Conservation (phyloP, 495 filamentous ascomycete species). For the Penicillium argentinense region DNA sequence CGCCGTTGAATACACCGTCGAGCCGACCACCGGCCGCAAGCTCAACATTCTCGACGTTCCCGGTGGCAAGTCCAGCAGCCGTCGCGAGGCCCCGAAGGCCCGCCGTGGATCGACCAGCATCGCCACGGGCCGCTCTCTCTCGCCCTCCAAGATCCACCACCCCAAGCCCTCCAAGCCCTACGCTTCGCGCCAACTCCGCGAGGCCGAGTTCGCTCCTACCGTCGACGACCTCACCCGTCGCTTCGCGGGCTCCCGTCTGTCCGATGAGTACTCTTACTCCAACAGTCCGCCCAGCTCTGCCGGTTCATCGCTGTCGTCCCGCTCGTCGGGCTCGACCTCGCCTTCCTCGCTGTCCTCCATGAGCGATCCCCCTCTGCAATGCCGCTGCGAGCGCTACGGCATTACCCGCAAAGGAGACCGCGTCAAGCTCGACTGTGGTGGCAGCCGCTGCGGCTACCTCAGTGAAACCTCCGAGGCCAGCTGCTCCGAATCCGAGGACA, state of each 20-base stretch:
- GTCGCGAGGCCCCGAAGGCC: constrained; percentile 23
- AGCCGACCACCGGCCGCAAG: constrained; percentile 95
- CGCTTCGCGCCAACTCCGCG: constrained; percentile 79
- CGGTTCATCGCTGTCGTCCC: constrained; percentile 73
- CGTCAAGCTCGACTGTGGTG: constrained; percentile 93
- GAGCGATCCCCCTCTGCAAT: constrained; percentile 68
- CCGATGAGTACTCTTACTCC: constrained; percentile 64
- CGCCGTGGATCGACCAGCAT: constrained; percentile 55
- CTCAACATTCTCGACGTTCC: constrained; percentile 78
- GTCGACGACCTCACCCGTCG: constrained; percentile 72
- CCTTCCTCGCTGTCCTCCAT: constrained; percentile 72
- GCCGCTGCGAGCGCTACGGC: constrained; percentile 91
- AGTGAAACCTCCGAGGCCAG: constrained; percentile 53
- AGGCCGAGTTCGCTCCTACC: constrained; percentile 68
- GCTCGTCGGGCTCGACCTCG: constrained; percentile 68
- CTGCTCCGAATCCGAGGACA: constrained; percentile 57
- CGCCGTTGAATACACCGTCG: constrained; percentile 80
- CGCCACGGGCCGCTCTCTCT: constrained; percentile 83
- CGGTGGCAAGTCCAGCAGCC: constrained; percentile 33
- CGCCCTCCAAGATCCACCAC: constrained; percentile 82
- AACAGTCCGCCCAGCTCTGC: constrained; percentile 69
- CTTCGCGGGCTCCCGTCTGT: constrained; percentile 70
- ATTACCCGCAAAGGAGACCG: constrained; percentile 90
- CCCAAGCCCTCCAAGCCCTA: constrained; percentile 87
- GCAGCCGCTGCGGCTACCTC: constrained; percentile 76